Percentiles rank a stretch among this genome's conserved stretches.
Evolutionary conservation across 129 eudicot genomes (phyloP).

Genomic region (Heracleum sosnowskyi): DNA sequence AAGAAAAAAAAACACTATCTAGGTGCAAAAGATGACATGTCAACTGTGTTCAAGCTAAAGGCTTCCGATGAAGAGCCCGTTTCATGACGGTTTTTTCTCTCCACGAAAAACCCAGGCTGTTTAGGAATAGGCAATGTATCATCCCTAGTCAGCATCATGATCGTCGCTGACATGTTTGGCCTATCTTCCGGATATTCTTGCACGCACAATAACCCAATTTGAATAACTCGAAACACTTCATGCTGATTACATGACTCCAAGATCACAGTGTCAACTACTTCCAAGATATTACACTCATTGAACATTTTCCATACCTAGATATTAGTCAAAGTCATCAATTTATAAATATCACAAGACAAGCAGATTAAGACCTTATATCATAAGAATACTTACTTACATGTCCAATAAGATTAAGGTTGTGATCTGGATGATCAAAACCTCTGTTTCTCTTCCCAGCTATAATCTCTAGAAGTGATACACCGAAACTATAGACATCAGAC

Average conservation of each 20-base stretch:
- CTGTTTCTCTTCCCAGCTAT: conserved; percentile 20
- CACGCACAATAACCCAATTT: conserved; percentile 24
- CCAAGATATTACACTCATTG: conserved; percentile 8
- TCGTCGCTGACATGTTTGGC: conserved; percentile 22
- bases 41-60: too few species aligned
- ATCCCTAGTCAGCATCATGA: conserved; percentile 21
- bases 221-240: conserved; percentile 18
- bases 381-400: conserved; percentile 13
- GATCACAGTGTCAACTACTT: conserved; percentile 1
- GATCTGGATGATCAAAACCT: conserved; percentile 10
- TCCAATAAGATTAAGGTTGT: conserved; percentile 19
- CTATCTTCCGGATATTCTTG: too few species aligned
- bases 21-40: neutral
- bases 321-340: neutral
- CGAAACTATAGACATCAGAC: conserved; percentile 29
- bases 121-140: conserved; percentile 20
- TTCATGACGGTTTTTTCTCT: neutral
- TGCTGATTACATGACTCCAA: neutral
- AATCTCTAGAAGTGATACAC: conserved; percentile 26
- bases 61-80: neutral
- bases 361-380: neutral
- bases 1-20: neutral
- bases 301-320: conserved; percentile 24
- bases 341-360: neutral
- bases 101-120: conserved; percentile 21